Conservation (phyloP, 2,329 filamentous ascomycete genomes). For the Pseudogymnoascus sp. region DNA sequence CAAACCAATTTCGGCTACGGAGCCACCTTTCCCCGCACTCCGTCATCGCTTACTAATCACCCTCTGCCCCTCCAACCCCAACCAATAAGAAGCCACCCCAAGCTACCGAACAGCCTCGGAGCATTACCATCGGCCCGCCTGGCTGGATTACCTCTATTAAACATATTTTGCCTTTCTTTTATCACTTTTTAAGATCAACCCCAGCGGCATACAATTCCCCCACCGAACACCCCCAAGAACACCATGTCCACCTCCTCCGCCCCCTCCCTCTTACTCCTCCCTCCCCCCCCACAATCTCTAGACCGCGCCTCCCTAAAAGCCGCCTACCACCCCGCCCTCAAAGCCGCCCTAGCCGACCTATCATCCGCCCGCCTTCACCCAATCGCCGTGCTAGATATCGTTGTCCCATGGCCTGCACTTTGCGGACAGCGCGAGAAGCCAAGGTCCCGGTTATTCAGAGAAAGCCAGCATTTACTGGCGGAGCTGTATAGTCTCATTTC, state of each 20-base stretch:
- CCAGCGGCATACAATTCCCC: background rate
- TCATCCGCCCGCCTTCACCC: conserved; percentile 28
- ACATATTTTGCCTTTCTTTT: background rate
- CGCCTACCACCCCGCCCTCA: conserved; percentile 49
- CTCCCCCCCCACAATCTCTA: conserved; percentile 48
- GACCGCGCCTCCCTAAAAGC: conserved; percentile 42
- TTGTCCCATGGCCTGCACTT: conserved; percentile 49
- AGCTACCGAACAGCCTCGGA: conserved; percentile 1
- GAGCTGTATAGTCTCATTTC: conserved; percentile 71
- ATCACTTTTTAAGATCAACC: background rate
- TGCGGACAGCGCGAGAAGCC: conserved; percentile 40
- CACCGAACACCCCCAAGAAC: background rate
- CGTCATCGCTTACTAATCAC: background rate
- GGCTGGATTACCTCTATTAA: background rate
- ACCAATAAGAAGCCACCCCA: background rate
- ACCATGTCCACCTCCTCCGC: conserved; percentile 11
- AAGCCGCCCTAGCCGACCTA: conserved; percentile 41
- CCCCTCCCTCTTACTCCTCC: conserved; percentile 51
- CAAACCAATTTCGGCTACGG: background rate
- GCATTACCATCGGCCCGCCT: background rate
- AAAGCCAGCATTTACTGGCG: conserved; percentile 66
- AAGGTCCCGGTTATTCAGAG: conserved; percentile 47
- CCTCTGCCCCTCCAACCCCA: background rate
- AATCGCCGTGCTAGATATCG: conserved; percentile 47
- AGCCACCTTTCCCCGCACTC: background rate